These are phyloP conservation scores for Salvia hispanica DNA, from an alignment of 257 asterid genomes.

Conservation along the genomic window DNA sequence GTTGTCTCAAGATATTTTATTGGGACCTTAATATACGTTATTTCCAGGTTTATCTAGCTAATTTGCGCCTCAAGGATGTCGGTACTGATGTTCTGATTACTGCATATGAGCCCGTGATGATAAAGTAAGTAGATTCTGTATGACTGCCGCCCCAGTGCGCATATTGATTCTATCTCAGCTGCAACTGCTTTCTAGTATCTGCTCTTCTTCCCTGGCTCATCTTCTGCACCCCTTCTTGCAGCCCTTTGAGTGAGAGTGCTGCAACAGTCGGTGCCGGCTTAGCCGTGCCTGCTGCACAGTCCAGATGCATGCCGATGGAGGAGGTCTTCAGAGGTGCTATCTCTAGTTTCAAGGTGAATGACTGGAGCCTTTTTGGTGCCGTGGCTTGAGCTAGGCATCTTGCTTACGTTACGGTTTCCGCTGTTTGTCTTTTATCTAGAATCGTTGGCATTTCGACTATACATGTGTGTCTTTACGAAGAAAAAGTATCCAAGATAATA, in stretches of 20 bases:
- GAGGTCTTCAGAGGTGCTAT: conserved; percentile 73
- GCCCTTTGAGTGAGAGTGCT: conserved; percentile 89
- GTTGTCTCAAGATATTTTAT: conserved; percentile 1
- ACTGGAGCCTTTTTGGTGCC: conserved; percentile 75
- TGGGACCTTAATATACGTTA: conserved; percentile 9
- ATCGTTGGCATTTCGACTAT: too few species aligned
- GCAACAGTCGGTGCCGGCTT: conserved; percentile 69
- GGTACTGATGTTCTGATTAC: conserved; percentile 75
- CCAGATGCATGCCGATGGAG: conserved; percentile 74
- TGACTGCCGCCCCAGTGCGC: too few species aligned
- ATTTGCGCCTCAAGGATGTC: conserved; percentile 84
- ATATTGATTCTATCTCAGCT: neutral
- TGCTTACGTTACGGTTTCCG: too few species aligned
- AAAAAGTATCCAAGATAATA: too few species aligned
- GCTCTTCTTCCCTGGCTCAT: neutral
- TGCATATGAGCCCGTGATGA: conserved; percentile 79
- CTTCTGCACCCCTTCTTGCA: conserved; percentile 26
- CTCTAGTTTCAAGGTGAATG: conserved; percentile 72
- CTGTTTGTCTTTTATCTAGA: too few species aligned
- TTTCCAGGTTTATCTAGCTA: conserved; percentile 86
- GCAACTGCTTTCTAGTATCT: neutral
- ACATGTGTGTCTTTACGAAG: too few species aligned
- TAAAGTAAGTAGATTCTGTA: conserved; percentile 56
- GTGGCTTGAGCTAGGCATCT: conserved; percentile 30
- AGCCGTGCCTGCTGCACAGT: conserved; percentile 67